These are phyloP conservation scores for Teratosphaeria nubilosa DNA, from an alignment of 2,329 filamentous ascomycete species.

Conservation along the genomic window DNA sequence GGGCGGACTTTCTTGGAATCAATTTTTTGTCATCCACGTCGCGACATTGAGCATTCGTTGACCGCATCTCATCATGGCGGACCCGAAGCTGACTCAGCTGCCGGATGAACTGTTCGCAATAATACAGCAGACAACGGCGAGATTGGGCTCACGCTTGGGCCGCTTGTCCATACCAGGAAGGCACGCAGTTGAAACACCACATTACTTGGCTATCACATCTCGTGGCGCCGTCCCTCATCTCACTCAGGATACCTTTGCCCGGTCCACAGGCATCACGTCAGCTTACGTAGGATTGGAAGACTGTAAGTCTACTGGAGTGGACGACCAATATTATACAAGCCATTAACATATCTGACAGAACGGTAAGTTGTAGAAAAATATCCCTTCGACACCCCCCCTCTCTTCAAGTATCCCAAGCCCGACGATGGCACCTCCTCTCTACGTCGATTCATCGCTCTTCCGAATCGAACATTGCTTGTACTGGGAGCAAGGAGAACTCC, in stretches of 20 bases:
- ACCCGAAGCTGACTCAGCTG: neutral
- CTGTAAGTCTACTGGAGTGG: slow-evolving; percentile 54
- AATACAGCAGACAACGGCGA: slow-evolving; percentile 26
- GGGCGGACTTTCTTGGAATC: neutral
- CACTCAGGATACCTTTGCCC: slow-evolving; percentile 68
- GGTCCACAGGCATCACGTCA: slow-evolving; percentile 54
- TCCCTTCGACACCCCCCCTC: slow-evolving; percentile 37
- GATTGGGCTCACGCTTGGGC: slow-evolving; percentile 54
- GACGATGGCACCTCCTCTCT: slow-evolving; percentile 47
- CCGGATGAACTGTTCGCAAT: slow-evolving; percentile 37
- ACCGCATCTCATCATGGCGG: neutral
- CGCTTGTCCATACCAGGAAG: slow-evolving; percentile 53
- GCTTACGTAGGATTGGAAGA: slow-evolving; percentile 83
- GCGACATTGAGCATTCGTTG: neutral
- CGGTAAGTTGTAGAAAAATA: slow-evolving; percentile 54
- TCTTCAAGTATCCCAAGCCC: slow-evolving; percentile 31
- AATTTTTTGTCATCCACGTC: neutral
- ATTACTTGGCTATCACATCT: slow-evolving; percentile 70
- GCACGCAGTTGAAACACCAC: slow-evolving; percentile 66
- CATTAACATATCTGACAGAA: slow-evolving; percentile 32
- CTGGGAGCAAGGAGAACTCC: slow-evolving; percentile 70
- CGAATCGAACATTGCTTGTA: slow-evolving; percentile 55
- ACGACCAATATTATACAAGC: slow-evolving; percentile 4
- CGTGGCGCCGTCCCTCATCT: slow-evolving; percentile 80
- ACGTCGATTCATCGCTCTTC: slow-evolving; percentile 66